Evolutionary conservation across 2,329 filamentous ascomycete species (phyloP).

Genomic region (Aspergillus tanneri): DNA sequence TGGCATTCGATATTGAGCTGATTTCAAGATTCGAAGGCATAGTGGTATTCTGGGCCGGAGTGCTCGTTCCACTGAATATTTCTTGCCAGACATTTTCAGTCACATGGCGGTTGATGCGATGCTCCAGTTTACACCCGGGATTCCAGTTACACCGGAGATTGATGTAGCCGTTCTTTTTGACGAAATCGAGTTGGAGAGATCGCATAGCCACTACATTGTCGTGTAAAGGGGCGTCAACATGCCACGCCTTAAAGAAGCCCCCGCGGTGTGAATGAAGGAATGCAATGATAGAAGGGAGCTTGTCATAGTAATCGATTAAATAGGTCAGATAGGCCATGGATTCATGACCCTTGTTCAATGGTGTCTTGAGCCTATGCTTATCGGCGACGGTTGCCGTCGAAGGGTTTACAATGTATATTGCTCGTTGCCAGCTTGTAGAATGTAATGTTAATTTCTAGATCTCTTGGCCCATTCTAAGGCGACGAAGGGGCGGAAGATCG

Average conservation of each 20-base stretch:
- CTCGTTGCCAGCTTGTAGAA: constrained; percentile 43
- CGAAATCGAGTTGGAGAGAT: constrained; percentile 50
- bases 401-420: constrained; percentile 47
- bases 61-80: constrained; percentile 42
- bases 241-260: constrained; percentile 51
- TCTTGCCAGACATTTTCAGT: constrained; percentile 40
- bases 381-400: constrained; percentile 24
- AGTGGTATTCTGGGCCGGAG: constrained; percentile 32
- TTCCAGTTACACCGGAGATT: constrained; percentile 62
- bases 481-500: neutral
- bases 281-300: constrained; percentile 53
- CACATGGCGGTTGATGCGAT: constrained; percentile 38
- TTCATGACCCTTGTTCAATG: constrained; percentile 48
- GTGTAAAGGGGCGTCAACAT: constrained; percentile 58
- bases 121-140: constrained; percentile 50
- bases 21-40: constrained; percentile 6
- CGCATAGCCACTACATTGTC: constrained; percentile 55
- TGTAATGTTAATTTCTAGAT: neutral
- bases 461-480: too few species aligned
- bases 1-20: neutral
- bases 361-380: constrained; percentile 28
- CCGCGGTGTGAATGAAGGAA: constrained; percentile 60
- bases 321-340: constrained; percentile 50
- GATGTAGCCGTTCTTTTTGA: constrained; percentile 57
- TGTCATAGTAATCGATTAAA: constrained; percentile 47